Base-by-base conservation (phyloP, 495 filamentous ascomycete species). In the Aspergillus wentii region DNA sequence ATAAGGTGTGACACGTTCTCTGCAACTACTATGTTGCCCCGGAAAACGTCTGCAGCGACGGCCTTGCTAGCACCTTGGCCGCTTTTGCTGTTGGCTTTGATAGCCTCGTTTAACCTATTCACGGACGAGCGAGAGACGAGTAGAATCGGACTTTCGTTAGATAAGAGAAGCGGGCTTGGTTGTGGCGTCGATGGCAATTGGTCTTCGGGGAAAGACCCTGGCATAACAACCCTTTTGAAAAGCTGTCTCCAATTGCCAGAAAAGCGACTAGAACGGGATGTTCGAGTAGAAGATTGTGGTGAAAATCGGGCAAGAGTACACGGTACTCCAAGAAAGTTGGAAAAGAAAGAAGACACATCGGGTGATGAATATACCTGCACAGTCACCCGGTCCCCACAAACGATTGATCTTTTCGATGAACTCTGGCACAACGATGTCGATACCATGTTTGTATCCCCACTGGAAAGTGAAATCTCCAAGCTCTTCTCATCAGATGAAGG, bases 81-180 rank as follows among this genome's bases (percentile, higher is more conserved):
- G 11, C 33, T 65, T 53, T 45, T 70, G 64, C 28, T 69, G 11
- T 61, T 69, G 14, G 56, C 61, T 38, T 69, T 67, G 40, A 95
- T 94, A 5, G 74, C 59, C 33, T 74, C 62, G 45, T 95, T 95
- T 2, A 98, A 64, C 0, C 69, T 69, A 36, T 85, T 82, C 25
- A 97, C 74, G 40, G 88, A 95, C 3, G 84, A 81, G 13, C 77
- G 72, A 9, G 83, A 88, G 19, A 98, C 85, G 4, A 85, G 70
- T 0, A 98, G 74, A 34, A 98, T 92, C 0, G 92, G 91, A 31
- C 83, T 88, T 55, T 98, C 92, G 51, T 98, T 98, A 10, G 88
- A 84, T 3, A 98, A 62, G 2, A 88, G 63, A 30, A 95, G 87
- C 2, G 80, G 80, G 19, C 36, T 36, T 26, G 30, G 17, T 17